These are phyloP conservation scores for Aspergillus diversus DNA, from an alignment of 495 filamentous ascomycete genomes.

Conservation along the genomic window DNA sequence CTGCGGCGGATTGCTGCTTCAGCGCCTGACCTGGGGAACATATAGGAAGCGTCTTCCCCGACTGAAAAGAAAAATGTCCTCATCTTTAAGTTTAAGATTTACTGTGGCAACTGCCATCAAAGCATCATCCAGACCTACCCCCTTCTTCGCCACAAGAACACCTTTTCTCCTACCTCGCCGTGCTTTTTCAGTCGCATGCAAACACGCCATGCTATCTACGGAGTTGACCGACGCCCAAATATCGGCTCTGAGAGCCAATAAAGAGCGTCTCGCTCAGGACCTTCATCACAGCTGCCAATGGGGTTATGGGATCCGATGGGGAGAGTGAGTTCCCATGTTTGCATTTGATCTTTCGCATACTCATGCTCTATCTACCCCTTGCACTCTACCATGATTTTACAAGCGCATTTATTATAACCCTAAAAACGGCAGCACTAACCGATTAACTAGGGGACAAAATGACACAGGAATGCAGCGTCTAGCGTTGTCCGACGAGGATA, in stretches of 20 bases:
- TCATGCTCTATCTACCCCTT: background rate
- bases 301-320: constrained; percentile 66
- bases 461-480: constrained; percentile 71
- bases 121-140: constrained; percentile 11
- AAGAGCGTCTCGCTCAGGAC: constrained; percentile 60
- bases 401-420: background rate
- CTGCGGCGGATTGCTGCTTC: background rate
- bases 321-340: constrained; percentile 52
- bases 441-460: constrained; percentile 47
- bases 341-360: background rate
- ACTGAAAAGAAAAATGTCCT: constrained; percentile 10
- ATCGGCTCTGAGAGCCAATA: constrained; percentile 57
- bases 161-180: constrained; percentile 17
- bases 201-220: constrained; percentile 42
- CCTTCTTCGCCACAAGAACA: constrained; percentile 4
- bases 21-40: background rate
- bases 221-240: constrained; percentile 46
- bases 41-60: background rate
- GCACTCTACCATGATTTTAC: background rate
- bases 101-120: constrained; percentile 7
- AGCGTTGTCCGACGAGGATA: constrained; percentile 71
- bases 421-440: constrained; percentile 6
- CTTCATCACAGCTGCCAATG: constrained; percentile 71
- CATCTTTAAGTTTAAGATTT: constrained; percentile 3
- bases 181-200: constrained; percentile 33